phyloP scores from a whole-genome alignment of 805 yeast species.

The Starmera quercuum region DNA sequence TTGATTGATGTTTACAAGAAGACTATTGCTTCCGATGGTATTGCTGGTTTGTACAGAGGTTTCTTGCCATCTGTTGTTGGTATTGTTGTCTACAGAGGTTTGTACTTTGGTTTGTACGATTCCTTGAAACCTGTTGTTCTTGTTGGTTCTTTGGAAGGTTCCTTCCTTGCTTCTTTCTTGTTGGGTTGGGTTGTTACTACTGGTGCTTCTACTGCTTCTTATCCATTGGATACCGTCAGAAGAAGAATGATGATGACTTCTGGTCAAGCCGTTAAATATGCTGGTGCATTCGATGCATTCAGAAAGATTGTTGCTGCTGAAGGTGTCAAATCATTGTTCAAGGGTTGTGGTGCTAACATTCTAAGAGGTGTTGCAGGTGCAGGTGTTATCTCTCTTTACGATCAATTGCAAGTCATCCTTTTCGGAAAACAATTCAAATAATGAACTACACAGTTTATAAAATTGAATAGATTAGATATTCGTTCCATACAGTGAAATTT shows the following conservation, averaged over 20 bases:
- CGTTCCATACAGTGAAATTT: no score
- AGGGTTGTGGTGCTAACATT: slow-evolving; percentile 99
- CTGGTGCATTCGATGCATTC: slow-evolving; percentile 93
- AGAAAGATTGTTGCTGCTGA: slow-evolving; percentile 89
- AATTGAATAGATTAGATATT: no score
- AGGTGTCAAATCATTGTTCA: slow-evolving; percentile 90
- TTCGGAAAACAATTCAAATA: slow-evolving; percentile 93
- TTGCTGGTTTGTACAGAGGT: slow-evolving; percentile 99
- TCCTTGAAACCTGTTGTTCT: slow-evolving; percentile 92
- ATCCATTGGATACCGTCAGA: slow-evolving; percentile 98
- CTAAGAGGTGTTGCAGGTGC: slow-evolving; percentile 99
- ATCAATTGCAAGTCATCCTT: slow-evolving; percentile 88
- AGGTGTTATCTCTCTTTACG: slow-evolving; percentile 97
- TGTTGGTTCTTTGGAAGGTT: slow-evolving; percentile 91
- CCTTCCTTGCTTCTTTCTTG: slow-evolving; percentile 90
- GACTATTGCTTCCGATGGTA: slow-evolving; percentile 92
- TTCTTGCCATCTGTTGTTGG: slow-evolving; percentile 98
- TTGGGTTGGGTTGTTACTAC: slow-evolving; percentile 98
- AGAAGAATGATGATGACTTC: slow-evolving; percentile 99
- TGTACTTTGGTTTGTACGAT: slow-evolving; percentile 96
- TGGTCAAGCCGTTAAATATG: slow-evolving; percentile 96
- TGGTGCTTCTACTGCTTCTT: slow-evolving; percentile 97
- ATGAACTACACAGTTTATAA: no score
- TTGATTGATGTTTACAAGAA: slow-evolving; percentile 92
- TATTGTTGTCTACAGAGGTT: slow-evolving; percentile 98